A percentile compares a stretch with the other conserved stretches of the same genome.
Evolutionary conservation across 306 rosid genomes (phyloP).

Genomic region (Corylus americana): DNA sequence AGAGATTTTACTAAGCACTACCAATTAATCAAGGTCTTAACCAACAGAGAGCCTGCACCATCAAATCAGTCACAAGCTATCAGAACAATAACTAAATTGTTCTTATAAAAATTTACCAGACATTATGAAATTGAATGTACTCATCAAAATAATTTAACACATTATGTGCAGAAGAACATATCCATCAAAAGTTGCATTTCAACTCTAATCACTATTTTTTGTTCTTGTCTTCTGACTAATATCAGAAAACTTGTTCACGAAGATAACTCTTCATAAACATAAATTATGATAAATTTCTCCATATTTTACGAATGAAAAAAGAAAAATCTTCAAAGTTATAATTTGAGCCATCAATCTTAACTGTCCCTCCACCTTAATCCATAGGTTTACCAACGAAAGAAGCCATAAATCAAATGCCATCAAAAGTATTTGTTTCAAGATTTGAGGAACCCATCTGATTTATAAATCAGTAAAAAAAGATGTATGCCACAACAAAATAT

Average conservation of each 20-base stretch:
- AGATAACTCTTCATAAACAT: not conserved
- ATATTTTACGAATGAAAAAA: too few species aligned
- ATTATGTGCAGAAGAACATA: too few species aligned
- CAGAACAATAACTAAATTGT: too few species aligned
- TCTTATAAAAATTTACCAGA: too few species aligned
- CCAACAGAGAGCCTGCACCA: too few species aligned
- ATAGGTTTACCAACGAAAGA: not conserved
- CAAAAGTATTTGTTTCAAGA: not conserved
- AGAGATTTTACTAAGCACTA: not conserved
- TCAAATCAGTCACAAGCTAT: too few species aligned
- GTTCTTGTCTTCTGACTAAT: not conserved
- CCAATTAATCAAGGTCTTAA: too few species aligned
- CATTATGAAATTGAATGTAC: too few species aligned
- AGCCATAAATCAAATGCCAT: not conserved
- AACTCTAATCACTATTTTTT: not conserved
- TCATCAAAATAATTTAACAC: too few species aligned
- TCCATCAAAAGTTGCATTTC: not conserved
- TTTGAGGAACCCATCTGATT: not conserved
- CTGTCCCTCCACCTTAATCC: not conserved
- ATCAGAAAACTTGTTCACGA: not conserved
- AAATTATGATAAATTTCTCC: not conserved
- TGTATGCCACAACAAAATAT: not conserved
- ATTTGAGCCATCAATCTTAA: not conserved
- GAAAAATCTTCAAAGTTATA: not conserved
- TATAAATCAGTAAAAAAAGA: not conserved